Percentiles rank a stretch among this genome's conserved stretches.
phyloP scores from a whole-genome alignment of 208 protist genomes.

The Crithidia bombi region DNA sequence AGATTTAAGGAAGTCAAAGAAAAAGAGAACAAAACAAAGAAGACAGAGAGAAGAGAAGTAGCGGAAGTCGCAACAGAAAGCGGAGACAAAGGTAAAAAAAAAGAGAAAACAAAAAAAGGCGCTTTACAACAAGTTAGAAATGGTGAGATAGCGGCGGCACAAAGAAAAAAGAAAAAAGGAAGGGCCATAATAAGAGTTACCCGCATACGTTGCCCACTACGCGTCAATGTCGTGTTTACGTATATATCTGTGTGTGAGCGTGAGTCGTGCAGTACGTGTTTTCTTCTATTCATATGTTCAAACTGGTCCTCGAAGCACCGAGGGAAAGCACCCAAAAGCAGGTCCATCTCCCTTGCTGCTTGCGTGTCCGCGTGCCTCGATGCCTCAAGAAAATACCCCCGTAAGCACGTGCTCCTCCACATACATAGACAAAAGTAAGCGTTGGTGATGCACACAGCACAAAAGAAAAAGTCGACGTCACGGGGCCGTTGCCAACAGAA shows the following conservation, averaged over 20 bases:
- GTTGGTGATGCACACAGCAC: background rate
- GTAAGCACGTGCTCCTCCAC: background rate
- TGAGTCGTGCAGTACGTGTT: too few relatives aligned
- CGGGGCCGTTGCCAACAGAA: background rate
- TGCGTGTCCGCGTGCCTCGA: too few relatives aligned
- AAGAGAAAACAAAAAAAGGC: constrained; percentile 7
- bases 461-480: background rate
- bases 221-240: background rate
- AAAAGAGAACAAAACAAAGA: background rate
- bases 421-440: background rate
- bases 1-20: too few relatives aligned
- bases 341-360: too few relatives aligned
- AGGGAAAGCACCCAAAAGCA: too few relatives aligned
- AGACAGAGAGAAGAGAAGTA: background rate
- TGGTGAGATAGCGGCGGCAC: constrained; percentile 17
- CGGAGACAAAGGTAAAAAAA: too few relatives aligned
- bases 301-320: background rate
- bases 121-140: constrained; percentile 15
- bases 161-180: constrained; percentile 9
- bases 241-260: background rate
- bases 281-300: too few relatives aligned
- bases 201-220: background rate
- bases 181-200: background rate
- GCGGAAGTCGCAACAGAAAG: constrained; percentile 2
- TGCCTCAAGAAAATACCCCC: background rate